Evolutionary conservation across 108 stramenopile genomes (phyloP), one percentile per base, ranked within the genome.

Genomic region (Pseudonitzschia delicatissima): DNA sequence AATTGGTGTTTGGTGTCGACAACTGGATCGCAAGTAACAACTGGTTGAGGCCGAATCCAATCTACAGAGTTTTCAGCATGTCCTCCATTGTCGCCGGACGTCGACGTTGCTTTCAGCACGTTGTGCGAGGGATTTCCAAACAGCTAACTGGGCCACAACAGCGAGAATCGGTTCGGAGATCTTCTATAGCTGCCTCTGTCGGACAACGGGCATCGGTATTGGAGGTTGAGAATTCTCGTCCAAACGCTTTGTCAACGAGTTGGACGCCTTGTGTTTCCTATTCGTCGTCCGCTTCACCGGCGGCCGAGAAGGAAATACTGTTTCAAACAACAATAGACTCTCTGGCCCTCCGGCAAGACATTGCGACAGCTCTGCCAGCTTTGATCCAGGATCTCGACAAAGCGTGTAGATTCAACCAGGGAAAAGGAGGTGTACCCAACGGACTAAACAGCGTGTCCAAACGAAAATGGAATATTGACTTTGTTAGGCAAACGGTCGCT

Each of bases 331-430:
- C 53, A 55, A 28, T 9, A 55, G 53, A 55, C n/a, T 3, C 0
- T 3, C 32, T 33, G 9, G 47, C 1, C 20, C 47, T 23, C 2
- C 47, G 47, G 2, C 6, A 48, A 23, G 23, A 48, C 17, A 23
- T 48, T 21, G 47, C 47, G 17, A 21, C 53, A 3, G 31, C 0
- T 31, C 32, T 55, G 5, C 29, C 53, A 4, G 28, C 53, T 18
- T 66, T 74, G 21, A 74, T 74, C 45, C 5, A 50, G 3, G 40
- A 66, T 28, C 45, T 74, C 18, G 73, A 74, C 11, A 66, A 49
- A 26, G 59, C 73, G 32, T 57, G 65, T 13, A 32, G 57, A 51
- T 74, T 67, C 66, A 74, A 74, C 45, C 73, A 74, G 44, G 73
- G 73, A 45, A 62, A 52, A 40, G 73, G 73, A 4, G 73, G 73